phyloP scores from a whole-genome alignment of 495 filamentous ascomycete genomes.

The Aspergillus affinis region DNA sequence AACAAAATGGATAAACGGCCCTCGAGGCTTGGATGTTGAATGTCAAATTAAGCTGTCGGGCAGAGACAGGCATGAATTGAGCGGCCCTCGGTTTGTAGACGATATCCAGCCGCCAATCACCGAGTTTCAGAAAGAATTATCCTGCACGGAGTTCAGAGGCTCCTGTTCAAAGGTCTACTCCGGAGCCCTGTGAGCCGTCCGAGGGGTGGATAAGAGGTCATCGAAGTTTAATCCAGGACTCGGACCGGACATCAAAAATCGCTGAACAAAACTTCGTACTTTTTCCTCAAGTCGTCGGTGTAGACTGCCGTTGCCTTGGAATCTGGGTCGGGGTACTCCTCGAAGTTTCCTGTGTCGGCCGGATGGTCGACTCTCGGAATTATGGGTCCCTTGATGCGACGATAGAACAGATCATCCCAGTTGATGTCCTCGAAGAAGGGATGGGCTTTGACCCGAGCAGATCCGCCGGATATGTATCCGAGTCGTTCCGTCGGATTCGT shows the following conservation, averaged over 20 bases:
- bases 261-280: constrained; percentile 76
- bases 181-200: not conserved
- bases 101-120: not conserved
- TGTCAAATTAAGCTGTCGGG: not conserved
- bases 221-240: not conserved
- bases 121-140: not conserved
- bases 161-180: not conserved
- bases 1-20: not conserved
- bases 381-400: constrained; percentile 74
- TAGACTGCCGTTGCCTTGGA: constrained; percentile 59
- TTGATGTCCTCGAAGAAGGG: constrained; percentile 81
- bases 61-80: not conserved
- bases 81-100: not conserved
- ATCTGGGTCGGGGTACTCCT: constrained; percentile 72
- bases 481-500: constrained; percentile 84
- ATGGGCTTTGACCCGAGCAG: constrained; percentile 77
- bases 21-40: not conserved
- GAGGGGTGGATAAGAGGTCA: not conserved
- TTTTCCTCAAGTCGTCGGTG: constrained; percentile 67
- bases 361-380: constrained; percentile 76
- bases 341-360: constrained; percentile 88
- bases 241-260: constrained; percentile 58
- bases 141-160: not conserved
- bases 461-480: constrained; percentile 85
- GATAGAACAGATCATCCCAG: constrained; percentile 80